Conservation (phyloP, 1,284 basidiomycete species). For the Microstroma glucosiphilum region DNA sequence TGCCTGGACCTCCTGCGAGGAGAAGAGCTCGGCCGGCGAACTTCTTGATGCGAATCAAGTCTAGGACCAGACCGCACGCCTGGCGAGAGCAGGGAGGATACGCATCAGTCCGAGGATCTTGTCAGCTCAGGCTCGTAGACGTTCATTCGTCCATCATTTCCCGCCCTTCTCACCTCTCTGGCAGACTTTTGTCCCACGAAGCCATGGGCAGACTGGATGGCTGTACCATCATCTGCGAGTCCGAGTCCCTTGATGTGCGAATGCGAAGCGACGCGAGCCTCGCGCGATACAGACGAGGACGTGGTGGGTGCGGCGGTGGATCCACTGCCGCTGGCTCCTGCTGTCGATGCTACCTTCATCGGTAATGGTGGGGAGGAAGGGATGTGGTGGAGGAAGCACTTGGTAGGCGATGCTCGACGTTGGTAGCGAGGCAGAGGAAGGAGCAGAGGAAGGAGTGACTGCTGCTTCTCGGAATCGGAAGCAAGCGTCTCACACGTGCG, state of each 20-base stretch:
- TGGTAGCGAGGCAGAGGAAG: too few species aligned
- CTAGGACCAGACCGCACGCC: constrained; percentile 86
- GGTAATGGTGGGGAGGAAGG: too few species aligned
- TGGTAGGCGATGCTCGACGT: too few species aligned
- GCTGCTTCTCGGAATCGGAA: too few species aligned
- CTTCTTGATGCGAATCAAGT: constrained; percentile 79
- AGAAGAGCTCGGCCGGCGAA: constrained; percentile 85
- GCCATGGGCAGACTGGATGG: constrained; percentile 64
- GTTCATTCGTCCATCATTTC: background rate
- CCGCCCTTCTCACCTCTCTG: constrained; percentile 64
- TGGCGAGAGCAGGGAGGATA: constrained; percentile 41
- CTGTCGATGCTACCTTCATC: too few species aligned
- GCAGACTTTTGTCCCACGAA: constrained; percentile 87
- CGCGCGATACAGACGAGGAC: constrained; percentile 16
- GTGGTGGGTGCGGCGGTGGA: too few species aligned
- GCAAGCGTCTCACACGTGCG: too few species aligned
- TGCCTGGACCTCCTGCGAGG: constrained; percentile 82
- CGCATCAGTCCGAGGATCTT: background rate
- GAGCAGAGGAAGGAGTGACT: too few species aligned
- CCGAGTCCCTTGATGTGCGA: constrained; percentile 96
- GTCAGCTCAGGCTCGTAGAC: constrained; percentile 1
- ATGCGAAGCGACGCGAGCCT: constrained; percentile 70
- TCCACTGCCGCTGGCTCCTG: too few species aligned
- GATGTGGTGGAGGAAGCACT: too few species aligned
- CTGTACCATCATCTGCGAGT: constrained; percentile 75